Evolutionary conservation across 441 rosid species (phyloP).

Genomic region (Populus hybrid): DNA sequence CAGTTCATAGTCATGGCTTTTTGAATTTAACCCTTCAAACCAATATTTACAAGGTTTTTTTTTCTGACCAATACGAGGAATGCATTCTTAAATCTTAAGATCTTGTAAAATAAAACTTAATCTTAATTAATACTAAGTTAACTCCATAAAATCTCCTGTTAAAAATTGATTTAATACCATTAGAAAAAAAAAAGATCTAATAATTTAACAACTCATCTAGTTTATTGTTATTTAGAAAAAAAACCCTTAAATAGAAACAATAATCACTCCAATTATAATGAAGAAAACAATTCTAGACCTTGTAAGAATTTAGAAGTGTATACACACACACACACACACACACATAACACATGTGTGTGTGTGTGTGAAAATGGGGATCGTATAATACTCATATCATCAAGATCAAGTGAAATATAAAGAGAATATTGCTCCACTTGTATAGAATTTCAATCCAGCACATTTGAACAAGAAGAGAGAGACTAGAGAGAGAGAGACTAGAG

Average conservation of each 20-base stretch:
- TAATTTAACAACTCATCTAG: no score
- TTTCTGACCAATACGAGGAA: no score
- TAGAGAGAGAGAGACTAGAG: slow-evolving; percentile 15
- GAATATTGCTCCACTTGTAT: neutral
- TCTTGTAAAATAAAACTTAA: no score
- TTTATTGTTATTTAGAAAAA: no score
- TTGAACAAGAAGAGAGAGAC: neutral
- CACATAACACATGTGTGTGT: neutral
- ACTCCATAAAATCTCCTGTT: neutral
- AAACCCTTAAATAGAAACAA: neutral
- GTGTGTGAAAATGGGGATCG: no score
- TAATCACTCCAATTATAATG: neutral
- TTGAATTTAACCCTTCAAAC: no score
- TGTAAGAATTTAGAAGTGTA: neutral
- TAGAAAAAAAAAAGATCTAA: neutral
- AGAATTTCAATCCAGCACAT: slow-evolving; percentile 1
- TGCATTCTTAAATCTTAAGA: neutral
- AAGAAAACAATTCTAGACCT: neutral
- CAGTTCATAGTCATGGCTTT: neutral
- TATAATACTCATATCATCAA: no score
- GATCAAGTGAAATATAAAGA: no score
- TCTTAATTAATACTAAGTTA: no score
- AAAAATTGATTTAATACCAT: no score
- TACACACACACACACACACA: neutral
- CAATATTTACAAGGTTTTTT: no score